Percentiles rank a stretch among this genome's conserved stretches.
phyloP scores from a whole-genome alignment of 257 asterid genomes.

The Rehmannia glutinosa region DNA sequence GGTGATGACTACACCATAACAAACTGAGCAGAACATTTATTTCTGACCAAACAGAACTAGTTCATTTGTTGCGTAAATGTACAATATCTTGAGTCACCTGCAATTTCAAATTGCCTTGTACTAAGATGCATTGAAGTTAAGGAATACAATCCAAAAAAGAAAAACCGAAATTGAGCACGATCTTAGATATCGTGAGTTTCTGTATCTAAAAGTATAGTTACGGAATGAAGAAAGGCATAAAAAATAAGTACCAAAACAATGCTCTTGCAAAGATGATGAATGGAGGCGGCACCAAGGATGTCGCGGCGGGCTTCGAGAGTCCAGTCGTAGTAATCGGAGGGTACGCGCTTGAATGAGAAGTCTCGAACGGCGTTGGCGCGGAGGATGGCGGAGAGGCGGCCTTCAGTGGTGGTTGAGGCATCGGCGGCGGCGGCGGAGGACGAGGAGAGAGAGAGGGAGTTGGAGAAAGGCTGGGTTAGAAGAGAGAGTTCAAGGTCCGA shows the following conservation, averaged over 20 bases:
- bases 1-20: too few species aligned
- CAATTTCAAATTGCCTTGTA: neutral
- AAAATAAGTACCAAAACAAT: constrained; percentile 72
- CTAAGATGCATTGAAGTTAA: neutral
- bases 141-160: neutral
- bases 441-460: constrained; percentile 29
- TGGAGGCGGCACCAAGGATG: constrained; percentile 71
- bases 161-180: neutral
- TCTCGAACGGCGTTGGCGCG: constrained; percentile 47
- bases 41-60: neutral
- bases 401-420: constrained; percentile 52
- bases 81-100: neutral
- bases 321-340: constrained; percentile 74
- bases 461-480: constrained; percentile 29
- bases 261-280: constrained; percentile 97
- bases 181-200: neutral
- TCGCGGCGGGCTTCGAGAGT: constrained; percentile 80
- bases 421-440: constrained; percentile 17
- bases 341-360: constrained; percentile 77
- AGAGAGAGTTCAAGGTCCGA: constrained; percentile 50
- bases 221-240: neutral
- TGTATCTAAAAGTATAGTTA: neutral
- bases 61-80: neutral
- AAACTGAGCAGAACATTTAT: too few species aligned
- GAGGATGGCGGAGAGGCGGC: constrained; percentile 72